Conservation (phyloP, 2,329 filamentous ascomycete species). For the Trichophaea hybrida region DNA sequence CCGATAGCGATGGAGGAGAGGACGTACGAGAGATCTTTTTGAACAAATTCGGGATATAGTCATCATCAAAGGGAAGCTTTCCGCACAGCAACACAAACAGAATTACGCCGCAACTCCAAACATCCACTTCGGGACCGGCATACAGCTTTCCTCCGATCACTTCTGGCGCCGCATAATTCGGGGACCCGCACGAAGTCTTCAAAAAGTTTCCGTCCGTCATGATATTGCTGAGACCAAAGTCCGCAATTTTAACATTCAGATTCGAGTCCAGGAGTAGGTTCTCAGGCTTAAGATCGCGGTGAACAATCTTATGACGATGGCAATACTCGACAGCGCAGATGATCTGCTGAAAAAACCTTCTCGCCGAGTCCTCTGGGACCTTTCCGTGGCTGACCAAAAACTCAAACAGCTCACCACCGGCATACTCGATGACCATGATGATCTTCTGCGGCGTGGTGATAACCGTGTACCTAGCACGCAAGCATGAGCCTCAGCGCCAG, state of each 20-base stretch:
- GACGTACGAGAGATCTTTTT: constrained; percentile 73
- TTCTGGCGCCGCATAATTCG: constrained; percentile 94
- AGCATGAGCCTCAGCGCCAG: constrained; percentile 2
- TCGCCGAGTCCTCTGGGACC: constrained; percentile 72
- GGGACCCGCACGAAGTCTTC: constrained; percentile 95
- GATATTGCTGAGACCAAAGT: constrained; percentile 97
- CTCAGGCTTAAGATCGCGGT: constrained; percentile 93
- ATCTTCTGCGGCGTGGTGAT: constrained; percentile 91
- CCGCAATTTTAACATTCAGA: constrained; percentile 97
- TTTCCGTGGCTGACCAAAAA: constrained; percentile 43
- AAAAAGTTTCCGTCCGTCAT: constrained; percentile 99
- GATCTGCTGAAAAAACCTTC: constrained; percentile 98
- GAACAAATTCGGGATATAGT: constrained; percentile 93
- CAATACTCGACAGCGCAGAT: constrained; percentile 98
- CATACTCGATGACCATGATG: constrained; percentile 98
- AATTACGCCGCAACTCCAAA: constrained; percentile 94
- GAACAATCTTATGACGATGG: constrained; percentile 96
- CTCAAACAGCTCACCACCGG: constrained; percentile 90
- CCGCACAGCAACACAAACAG: constrained; percentile 70
- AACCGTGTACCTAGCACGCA: constrained; percentile 60
- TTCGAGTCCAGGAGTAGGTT: constrained; percentile 89
- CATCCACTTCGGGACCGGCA: constrained; percentile 91
- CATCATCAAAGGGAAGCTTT: constrained; percentile 87
- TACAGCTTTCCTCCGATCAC: constrained; percentile 97
- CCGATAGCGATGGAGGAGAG: neutral